Percentiles rank a stretch among this genome's conserved stretches.
Evolutionary conservation across 2,329 filamentous ascomycete genomes (phyloP).

Genomic region (Sclerotiophoma versabilis): DNA sequence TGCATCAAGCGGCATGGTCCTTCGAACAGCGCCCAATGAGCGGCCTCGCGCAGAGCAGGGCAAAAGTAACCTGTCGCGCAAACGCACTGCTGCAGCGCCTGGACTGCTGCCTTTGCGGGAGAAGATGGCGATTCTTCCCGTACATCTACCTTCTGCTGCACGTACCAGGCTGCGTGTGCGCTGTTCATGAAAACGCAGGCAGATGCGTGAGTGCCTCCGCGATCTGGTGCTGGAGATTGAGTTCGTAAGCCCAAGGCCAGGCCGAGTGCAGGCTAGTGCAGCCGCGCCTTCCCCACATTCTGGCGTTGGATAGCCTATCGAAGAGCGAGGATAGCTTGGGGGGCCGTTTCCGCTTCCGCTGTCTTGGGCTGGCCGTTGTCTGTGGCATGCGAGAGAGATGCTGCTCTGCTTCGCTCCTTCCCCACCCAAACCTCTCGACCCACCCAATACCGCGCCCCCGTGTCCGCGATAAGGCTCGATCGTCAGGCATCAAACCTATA

Average conservation of each 20-base stretch:
- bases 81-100: constrained; percentile 27
- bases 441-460: constrained; percentile 15
- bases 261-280: constrained; percentile 10
- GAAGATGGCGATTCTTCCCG: background rate
- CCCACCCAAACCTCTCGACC: constrained; percentile 23
- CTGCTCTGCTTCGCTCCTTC: constrained; percentile 21
- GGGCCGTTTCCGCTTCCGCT: constrained; percentile 11
- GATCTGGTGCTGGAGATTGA: constrained; percentile 2
- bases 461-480: constrained; percentile 21
- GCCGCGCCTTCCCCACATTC: constrained; percentile 15
- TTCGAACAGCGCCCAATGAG: constrained; percentile 27
- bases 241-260: constrained; percentile 1
- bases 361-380: constrained; percentile 3
- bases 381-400: constrained; percentile 23
- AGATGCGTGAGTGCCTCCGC: background rate
- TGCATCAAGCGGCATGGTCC: constrained; percentile 28
- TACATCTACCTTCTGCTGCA: constrained; percentile 7
- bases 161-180: constrained; percentile 21
- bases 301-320: constrained; percentile 8
- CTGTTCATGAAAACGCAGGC: constrained; percentile 6
- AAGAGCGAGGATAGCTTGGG: constrained; percentile 11
- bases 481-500: constrained; percentile 19
- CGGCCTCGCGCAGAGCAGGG: constrained; percentile 18
- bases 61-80: constrained; percentile 26
- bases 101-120: constrained; percentile 7